These are phyloP conservation scores for Xylaria sp. DNA, from an alignment of 2,329 filamentous ascomycete genomes.

Conservation along the genomic window DNA sequence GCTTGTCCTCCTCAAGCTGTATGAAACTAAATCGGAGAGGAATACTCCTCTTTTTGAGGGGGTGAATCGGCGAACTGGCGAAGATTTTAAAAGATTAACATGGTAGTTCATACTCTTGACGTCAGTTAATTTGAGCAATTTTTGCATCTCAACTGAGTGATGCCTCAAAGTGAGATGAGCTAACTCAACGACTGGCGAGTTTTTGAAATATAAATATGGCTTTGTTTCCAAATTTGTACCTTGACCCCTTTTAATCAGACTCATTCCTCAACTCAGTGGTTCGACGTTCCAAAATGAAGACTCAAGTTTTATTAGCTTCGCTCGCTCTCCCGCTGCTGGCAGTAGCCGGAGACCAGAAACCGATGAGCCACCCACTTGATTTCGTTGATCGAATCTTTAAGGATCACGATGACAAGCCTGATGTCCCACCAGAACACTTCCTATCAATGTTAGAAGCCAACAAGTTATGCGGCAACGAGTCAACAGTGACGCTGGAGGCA, in stretches of 20 bases:
- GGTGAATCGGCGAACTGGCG: background rate
- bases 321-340: background rate
- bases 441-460: background rate
- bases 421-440: background rate
- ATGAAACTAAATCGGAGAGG: background rate
- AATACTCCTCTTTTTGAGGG: background rate
- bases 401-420: background rate
- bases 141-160: too few relatives aligned
- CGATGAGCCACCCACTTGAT: background rate
- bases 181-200: background rate
- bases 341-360: background rate
- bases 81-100: background rate
- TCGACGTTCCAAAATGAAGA: background rate
- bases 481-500: background rate
- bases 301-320: background rate
- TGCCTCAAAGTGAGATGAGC: background rate
- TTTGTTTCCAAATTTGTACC: background rate
- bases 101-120: background rate
- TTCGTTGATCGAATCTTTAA: background rate
- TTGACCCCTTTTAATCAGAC: background rate
- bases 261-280: background rate
- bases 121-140: background rate
- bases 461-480: conserved; percentile 4
- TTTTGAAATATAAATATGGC: background rate
- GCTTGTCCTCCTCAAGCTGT: background rate